Evolutionary conservation across 805 yeast species (phyloP).

Genomic region (Jamesozyma jinghongensis): DNA sequence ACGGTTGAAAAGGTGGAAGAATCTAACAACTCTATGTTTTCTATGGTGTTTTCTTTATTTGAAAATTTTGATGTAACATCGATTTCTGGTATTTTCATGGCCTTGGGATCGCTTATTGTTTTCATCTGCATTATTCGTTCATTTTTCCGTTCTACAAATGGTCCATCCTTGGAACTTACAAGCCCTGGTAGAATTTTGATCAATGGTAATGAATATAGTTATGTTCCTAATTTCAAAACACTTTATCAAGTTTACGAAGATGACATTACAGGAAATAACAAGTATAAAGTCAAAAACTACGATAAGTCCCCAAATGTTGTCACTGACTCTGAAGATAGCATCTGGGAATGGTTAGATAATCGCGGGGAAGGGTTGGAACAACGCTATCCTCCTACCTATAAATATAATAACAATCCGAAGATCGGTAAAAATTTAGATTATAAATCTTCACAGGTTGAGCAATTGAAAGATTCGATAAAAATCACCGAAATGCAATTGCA

Average conservation of each 20-base stretch:
- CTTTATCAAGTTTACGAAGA: constrained; percentile 29
- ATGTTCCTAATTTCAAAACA: constrained; percentile 35
- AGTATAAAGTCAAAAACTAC: constrained; percentile 5
- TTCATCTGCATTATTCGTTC: constrained; percentile 8
- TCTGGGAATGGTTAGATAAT: constrained; percentile 67
- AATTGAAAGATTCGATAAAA: constrained; percentile 22
- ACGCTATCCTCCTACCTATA: background rate
- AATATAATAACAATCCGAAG: background rate
- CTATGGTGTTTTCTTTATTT: constrained; percentile 4
- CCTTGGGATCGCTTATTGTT: constrained; percentile 4
- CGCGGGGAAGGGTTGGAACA: constrained; percentile 19
- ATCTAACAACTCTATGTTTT: background rate
- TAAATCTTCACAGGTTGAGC: constrained; percentile 2
- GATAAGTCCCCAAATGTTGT: constrained; percentile 18
- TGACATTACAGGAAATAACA: constrained; percentile 13
- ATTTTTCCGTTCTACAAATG: constrained; percentile 3
- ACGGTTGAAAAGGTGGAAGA: background rate
- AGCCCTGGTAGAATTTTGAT: constrained; percentile 26
- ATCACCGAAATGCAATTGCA: constrained; percentile 24
- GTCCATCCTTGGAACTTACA: constrained; percentile 11
- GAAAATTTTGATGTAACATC: constrained; percentile 17
- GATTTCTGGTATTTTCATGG: constrained; percentile 8
- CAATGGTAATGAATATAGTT: constrained; percentile 33
- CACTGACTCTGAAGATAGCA: constrained; percentile 44
- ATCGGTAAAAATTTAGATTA: background rate